Evolutionary conservation across 2,329 filamentous ascomycete species (phyloP), one percentile per base, ranked within the genome.

Genomic region (Scolecobasidium constrictum): DNA sequence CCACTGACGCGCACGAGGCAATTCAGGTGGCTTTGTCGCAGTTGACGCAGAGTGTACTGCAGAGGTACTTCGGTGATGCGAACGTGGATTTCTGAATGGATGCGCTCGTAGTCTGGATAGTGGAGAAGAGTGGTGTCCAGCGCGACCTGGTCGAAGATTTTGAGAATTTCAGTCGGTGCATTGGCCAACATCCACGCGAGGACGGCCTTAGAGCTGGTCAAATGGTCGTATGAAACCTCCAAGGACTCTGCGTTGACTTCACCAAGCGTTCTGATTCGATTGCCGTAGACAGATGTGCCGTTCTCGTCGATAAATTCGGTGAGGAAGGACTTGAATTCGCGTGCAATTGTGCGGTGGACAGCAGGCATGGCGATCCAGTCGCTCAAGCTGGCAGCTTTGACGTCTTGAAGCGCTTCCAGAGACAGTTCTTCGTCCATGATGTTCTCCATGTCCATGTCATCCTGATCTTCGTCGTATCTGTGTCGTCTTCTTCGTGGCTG

Each of bases 1-100:
- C 92, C 92, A 53, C 83, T 88, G 43, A 98, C 92, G 42, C 90
- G 81, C 31, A 98, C 85, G 35, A 98, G 72, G 55, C 88, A 94
- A 71, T 98, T 98, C 46, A 98, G 75, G 57, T 98, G 93, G 3
- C 83, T 86, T 64, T 98, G 92, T 47, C 92, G 86, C 35, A 98
- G 74, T 61, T 98, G 88, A 39, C 92, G 86, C 38, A 98, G 77
- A 2, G 92, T 98, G 63, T 95, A 95, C 55, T 88, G 84, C 21
- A 95, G 84, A 3, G 92, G 93, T 13, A 98, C 72, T 54, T 96
- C 90, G 17, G 87, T 88, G 57, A 98, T 94, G 47, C 92, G 87
- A 43, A 98, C 90, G 58, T 98, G 92, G 42, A 98, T 94, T 62
- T 98, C 92, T 20, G 87, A 84, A 63, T 96, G 92, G 54, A 98